Conservation (phyloP, 768 basidiomycete genomes). For the Leccinum broughii region DNA sequence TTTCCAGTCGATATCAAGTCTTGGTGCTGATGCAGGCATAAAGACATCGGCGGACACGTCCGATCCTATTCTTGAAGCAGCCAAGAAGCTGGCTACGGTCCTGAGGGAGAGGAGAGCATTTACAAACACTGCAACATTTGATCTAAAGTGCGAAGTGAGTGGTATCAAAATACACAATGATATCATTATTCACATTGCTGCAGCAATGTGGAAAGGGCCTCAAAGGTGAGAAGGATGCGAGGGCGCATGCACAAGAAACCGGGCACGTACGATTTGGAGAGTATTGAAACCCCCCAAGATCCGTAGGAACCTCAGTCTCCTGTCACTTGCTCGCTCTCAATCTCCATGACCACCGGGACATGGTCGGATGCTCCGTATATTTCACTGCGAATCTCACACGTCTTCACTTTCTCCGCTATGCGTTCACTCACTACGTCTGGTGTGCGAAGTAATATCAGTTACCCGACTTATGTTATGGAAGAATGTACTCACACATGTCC, state of each 20-base stretch:
- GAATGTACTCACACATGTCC: slow-evolving; percentile 67
- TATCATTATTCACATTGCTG: slow-evolving; percentile 8
- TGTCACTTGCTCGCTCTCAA: slow-evolving; percentile 46
- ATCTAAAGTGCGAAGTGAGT: slow-evolving; percentile 80
- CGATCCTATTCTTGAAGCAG: slow-evolving; percentile 63
- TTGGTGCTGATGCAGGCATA: slow-evolving; percentile 23
- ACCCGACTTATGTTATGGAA: neutral
- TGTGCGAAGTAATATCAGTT: slow-evolving; percentile 4
- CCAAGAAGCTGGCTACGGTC: slow-evolving; percentile 66
- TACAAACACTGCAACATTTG: slow-evolving; percentile 91
- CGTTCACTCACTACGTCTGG: slow-evolving; percentile 77
- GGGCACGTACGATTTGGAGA: slow-evolving; percentile 87
- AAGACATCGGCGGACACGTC: slow-evolving; percentile 37
- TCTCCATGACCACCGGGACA: slow-evolving; percentile 77
- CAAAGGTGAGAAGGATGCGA: slow-evolving; percentile 93
- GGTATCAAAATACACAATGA: slow-evolving; percentile 1
- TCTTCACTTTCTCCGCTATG: slow-evolving; percentile 60
- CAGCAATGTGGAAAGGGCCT: slow-evolving; percentile 82
- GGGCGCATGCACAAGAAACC: slow-evolving; percentile 82
- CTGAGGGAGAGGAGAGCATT: slow-evolving; percentile 78
- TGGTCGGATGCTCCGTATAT: slow-evolving; percentile 90
- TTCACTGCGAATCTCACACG: slow-evolving; percentile 84
- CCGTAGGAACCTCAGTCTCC: slow-evolving; percentile 1
- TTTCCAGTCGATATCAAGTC: slow-evolving; percentile 5
- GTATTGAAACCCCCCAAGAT: slow-evolving; percentile 45